Conservation (phyloP, 257 asterid genomes). For the Gentiana dahurica region DNA sequence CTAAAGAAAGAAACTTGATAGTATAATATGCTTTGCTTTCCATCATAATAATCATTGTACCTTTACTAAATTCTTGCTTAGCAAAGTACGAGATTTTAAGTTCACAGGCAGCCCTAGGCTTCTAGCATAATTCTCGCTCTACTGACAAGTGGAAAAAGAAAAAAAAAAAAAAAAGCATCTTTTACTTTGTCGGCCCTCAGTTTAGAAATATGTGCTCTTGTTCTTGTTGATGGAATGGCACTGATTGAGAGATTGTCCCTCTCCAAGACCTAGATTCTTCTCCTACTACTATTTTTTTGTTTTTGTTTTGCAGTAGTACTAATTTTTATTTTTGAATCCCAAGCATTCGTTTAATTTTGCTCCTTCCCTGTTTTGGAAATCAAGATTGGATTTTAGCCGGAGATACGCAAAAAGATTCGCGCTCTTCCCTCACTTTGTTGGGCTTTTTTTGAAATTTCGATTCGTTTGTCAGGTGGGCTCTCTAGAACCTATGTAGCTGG, state of each 20-base stretch:
- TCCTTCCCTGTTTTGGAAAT: not conserved
- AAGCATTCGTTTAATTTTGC: not conserved
- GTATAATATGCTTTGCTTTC: too few relatives aligned
- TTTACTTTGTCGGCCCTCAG: not conserved
- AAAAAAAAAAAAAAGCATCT: not conserved
- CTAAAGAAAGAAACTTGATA: too few relatives aligned
- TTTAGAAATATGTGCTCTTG: not conserved
- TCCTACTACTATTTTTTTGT: not conserved
- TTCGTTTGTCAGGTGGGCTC: slow-evolving; percentile 1
- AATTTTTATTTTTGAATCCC: not conserved
- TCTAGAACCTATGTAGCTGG: not conserved
- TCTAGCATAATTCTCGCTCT: too few relatives aligned
- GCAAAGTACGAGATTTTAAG: not conserved
- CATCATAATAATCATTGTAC: too few relatives aligned
- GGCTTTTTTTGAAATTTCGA: slow-evolving; percentile 1
- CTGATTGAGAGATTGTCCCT: not conserved
- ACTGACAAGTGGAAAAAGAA: not conserved
- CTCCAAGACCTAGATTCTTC: slow-evolving; percentile 3
- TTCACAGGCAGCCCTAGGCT: too few relatives aligned
- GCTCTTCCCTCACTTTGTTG: not conserved
- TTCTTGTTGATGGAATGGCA: slow-evolving; percentile 8
- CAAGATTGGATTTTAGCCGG: not conserved
- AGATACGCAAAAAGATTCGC: too few relatives aligned
- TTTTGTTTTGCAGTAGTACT: not conserved
- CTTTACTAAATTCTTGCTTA: not conserved